A percentile compares a stretch with the other conserved stretches of the same genome.
These are phyloP conservation scores for Xylariaceae sp. DNA, from an alignment of 2,329 filamentous ascomycete species.

Conservation along the genomic window DNA sequence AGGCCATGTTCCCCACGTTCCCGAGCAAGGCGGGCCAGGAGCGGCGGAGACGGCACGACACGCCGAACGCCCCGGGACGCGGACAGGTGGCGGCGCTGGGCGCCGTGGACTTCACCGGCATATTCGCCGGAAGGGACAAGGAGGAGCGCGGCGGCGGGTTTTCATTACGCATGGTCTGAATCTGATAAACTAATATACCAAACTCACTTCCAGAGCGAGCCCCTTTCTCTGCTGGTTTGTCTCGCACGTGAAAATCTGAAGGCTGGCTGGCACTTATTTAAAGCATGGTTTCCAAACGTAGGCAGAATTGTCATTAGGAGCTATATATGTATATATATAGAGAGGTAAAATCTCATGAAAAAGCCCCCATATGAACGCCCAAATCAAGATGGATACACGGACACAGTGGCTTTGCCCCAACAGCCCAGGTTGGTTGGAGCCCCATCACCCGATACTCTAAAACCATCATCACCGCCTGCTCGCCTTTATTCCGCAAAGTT, in stretches of 20 bases:
- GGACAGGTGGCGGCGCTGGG: conserved; percentile 59
- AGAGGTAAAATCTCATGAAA: conserved; percentile 6
- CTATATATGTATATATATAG: conserved; percentile 17
- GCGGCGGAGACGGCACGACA: conserved; percentile 65
- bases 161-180: conserved; percentile 58
- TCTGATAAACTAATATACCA: too few relatives aligned
- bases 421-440: not conserved
- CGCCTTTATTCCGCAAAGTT: not conserved
- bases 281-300: conserved; percentile 1
- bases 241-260: not conserved
- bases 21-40: conserved; percentile 93
- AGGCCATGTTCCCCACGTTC: conserved; percentile 94
- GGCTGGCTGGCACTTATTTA: not conserved
- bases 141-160: conserved; percentile 64
- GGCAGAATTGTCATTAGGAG: conserved; percentile 23
- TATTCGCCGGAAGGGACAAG: conserved; percentile 63
- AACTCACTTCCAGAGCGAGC: not conserved
- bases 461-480: not conserved
- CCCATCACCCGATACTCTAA: not conserved
- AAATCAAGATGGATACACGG: not conserved
- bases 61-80: conserved; percentile 77
- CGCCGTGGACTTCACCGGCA: conserved; percentile 62
- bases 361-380: conserved; percentile 2
- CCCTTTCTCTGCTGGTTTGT: not conserved
- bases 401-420: not conserved